phyloP scores from a whole-genome alignment of 1,284 basidiomycete species.

The Microbotryomycetes sp. region DNA sequence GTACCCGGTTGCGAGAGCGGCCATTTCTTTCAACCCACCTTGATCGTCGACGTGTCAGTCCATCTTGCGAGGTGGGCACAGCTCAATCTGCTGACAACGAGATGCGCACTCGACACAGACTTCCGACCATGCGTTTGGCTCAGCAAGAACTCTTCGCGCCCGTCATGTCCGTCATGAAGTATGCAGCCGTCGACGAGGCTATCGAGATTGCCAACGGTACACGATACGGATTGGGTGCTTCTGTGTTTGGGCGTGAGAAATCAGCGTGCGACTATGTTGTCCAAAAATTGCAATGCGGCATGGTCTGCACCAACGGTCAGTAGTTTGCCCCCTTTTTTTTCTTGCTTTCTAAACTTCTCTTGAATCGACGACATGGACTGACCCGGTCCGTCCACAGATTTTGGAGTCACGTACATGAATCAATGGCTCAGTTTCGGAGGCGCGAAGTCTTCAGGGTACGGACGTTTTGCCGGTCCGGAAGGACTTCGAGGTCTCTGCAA shows the following conservation, averaged over 20 bases:
- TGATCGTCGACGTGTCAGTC: conserved; percentile 63
- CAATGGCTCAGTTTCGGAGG: conserved; percentile 86
- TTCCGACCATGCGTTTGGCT: conserved; percentile 65
- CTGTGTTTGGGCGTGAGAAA: conserved; percentile 82
- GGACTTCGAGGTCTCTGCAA: conserved; percentile 79
- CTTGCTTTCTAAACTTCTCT: background rate
- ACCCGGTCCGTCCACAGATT: conserved; percentile 1
- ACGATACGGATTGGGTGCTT: conserved; percentile 80
- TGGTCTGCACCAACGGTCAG: conserved; percentile 87
- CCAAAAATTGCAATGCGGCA: conserved; percentile 73
- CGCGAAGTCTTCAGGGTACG: conserved; percentile 78
- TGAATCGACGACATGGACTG: too few species aligned
- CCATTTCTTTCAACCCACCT: conserved; percentile 78
- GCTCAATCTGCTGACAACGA: too few species aligned
- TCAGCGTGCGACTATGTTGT: conserved; percentile 69
- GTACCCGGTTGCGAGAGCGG: conserved; percentile 49
- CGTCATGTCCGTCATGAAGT: conserved; percentile 73
- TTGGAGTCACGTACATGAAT: conserved; percentile 35
- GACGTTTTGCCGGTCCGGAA: conserved; percentile 83
- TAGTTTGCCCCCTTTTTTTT: background rate
- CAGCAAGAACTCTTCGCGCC: conserved; percentile 81
- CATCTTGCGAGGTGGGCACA: background rate
- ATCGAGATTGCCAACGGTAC: conserved; percentile 78
- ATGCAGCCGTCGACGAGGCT: conserved; percentile 70
- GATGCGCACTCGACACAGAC: too few species aligned